Evolutionary conservation across 1,284 basidiomycete genomes (phyloP), one percentile per base, ranked within the genome.

Genomic region (Trichosporon coremiiforme): DNA sequence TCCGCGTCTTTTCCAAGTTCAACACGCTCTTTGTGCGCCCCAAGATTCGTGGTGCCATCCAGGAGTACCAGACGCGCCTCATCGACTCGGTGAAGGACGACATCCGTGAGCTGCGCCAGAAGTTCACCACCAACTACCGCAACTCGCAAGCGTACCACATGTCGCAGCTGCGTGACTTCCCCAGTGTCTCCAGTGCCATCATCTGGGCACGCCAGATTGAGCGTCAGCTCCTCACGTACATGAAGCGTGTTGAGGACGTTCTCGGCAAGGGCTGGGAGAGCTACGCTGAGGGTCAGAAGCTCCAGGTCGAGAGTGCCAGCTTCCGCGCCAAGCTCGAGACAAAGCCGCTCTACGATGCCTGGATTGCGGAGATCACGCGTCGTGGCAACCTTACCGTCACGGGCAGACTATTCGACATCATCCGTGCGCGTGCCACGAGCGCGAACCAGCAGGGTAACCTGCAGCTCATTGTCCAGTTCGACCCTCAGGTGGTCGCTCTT

Each of bases 201-300:
- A 93, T 98, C 78, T 99, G 97, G 96, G 95, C 96, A 0, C 89
- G 92, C 9, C 96, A 99, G 85, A 99, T 99, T 75, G 96, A 98
- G 79, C 90, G 95, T 7, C 96, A 99, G 82, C 89, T 99, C 13
- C 87, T 92, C 74, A 91, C 93, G 2, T 98, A 98, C 85, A 98
- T 99, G 95, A 97, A 95, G 83, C 92, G 95, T n/a, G 96, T 99
- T 66, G 95, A 98, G 80, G 96, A 98, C 80, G 97, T 99, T 2
- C 90, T 99, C 12, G 97, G 96, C 9, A 95, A 94, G 82, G 95
- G 94, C 7, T 99, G 96, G 96, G 95, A 98, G 81, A 89, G 95
- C 72, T 99, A 99, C 76, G 94, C 96, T n/a, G 96, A 99, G 77
- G 97, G 97, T 5, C 94, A 98, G 82, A 95, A 95, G 79, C 90